These are phyloP conservation scores for Scheffersomyces segobiensis DNA, from an alignment of 1,139 yeast species.

Conservation along the genomic window DNA sequence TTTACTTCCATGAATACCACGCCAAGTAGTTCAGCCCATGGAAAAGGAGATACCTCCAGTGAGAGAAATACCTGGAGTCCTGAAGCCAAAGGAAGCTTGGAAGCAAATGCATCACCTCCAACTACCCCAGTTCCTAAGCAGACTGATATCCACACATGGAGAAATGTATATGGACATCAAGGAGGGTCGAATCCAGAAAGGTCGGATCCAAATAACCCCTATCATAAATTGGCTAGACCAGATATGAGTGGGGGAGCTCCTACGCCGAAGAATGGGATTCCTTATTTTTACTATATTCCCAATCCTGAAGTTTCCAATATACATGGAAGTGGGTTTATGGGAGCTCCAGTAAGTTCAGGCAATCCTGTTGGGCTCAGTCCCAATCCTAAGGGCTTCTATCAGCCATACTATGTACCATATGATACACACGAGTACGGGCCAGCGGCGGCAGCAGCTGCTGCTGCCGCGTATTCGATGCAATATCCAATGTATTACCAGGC, in stretches of 20 bases:
- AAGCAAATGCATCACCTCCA: not conserved
- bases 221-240: slow-evolving; percentile 2
- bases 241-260: slow-evolving; percentile 4
- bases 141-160: not conserved
- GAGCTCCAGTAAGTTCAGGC: not conserved
- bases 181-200: not conserved
- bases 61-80: not conserved
- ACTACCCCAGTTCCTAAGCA: not conserved
- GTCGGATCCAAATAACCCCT: not conserved
- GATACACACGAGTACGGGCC: slow-evolving; percentile 6
- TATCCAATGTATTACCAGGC: slow-evolving; percentile 9
- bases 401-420: slow-evolving; percentile 8
- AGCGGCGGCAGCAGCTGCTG: slow-evolving; percentile 1
- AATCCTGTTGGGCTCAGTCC: not conserved
- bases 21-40: not conserved
- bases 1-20: not conserved
- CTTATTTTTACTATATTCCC: slow-evolving; percentile 27
- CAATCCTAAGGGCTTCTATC: slow-evolving; percentile 7
- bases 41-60: not conserved
- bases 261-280: slow-evolving; percentile 10
- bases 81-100: not conserved
- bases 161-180: not conserved
- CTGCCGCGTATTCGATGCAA: slow-evolving; percentile 7
- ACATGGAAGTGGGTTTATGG: not conserved
- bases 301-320: slow-evolving; percentile 6